Percentiles rank a stretch among this genome's conserved stretches.
These are phyloP conservation scores for Ampelomyces quisqualis DNA, from an alignment of 2,329 filamentous ascomycete genomes.

Conservation along the genomic window DNA sequence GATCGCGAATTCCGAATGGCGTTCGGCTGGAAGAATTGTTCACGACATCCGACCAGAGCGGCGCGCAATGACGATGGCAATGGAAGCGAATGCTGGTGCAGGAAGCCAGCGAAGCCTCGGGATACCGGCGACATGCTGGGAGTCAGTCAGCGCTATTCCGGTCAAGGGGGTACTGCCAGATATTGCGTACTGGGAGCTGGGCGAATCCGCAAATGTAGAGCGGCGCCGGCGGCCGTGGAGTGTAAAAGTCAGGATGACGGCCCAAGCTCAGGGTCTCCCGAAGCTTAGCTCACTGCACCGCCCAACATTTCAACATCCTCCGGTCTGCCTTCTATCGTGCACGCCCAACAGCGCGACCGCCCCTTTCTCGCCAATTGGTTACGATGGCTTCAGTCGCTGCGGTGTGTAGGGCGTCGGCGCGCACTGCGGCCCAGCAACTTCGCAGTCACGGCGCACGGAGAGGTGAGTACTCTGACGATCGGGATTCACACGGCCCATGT, in stretches of 20 bases:
- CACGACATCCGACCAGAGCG: constrained; percentile 29
- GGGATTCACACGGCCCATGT: constrained; percentile 11
- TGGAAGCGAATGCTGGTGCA: constrained; percentile 30
- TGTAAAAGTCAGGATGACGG: constrained; percentile 21
- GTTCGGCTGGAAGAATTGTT: constrained; percentile 22
- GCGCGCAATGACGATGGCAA: constrained; percentile 38
- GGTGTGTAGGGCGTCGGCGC: constrained; percentile 64
- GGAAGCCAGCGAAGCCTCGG: constrained; percentile 31
- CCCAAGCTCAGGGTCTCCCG: constrained; percentile 20
- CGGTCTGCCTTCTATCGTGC: constrained; percentile 14
- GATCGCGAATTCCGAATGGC: constrained; percentile 15
- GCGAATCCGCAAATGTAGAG: not conserved
- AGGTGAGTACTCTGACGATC: constrained; percentile 51
- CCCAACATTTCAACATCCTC: constrained; percentile 40
- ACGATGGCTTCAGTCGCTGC: constrained; percentile 66
- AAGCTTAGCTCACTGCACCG: constrained; percentile 22
- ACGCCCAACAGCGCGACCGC: constrained; percentile 15
- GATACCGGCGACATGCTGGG: constrained; percentile 40
- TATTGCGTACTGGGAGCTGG: no score
- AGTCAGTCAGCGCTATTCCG: no score
- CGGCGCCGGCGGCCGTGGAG: constrained; percentile 4
- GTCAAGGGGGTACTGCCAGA: no score
- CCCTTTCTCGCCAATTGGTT: constrained; percentile 25
- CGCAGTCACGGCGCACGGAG: constrained; percentile 56
- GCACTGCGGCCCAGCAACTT: constrained; percentile 58